Base-by-base conservation (phyloP, 2,329 filamentous ascomycete genomes). In the Diaporthe sp. region DNA sequence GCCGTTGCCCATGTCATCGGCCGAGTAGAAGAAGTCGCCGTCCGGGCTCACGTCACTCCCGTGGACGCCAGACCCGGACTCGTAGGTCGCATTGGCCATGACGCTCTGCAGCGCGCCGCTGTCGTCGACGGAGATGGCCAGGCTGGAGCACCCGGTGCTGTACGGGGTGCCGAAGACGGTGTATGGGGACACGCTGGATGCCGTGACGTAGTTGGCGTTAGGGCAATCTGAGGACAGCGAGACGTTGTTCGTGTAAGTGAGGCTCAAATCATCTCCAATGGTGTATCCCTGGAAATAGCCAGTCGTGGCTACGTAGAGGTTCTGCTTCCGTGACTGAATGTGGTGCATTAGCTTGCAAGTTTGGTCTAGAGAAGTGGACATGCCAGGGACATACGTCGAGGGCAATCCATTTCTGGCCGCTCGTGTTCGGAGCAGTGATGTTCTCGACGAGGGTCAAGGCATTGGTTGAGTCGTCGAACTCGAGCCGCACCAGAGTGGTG, bases 1-100 rank as follows among this genome's bases (percentile, higher is more conserved):
- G 5, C 80, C 79, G 73, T 82, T 81, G 37, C 80, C 81, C 77
- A 79, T 81, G 68, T 81, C 80, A 65, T 83, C 81, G 12, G 81
- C 81, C 0, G 80, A 81, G 75, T 82, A 83, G 51, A 82, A 55
- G 75, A 81, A 82, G 44, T 79, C 71, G 57, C 79, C 78, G 60
- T 79, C 75, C 9, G 78, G 72, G 42, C 75, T 71, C 60, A 82
- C 53, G 8, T 76, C 78, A 13, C 79, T 70, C 20, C 82, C 82
- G 67, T 83, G 82, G 17, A 82, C 79, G 12, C 80, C 81, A 5
- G 76, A 76, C 1, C 71, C 68, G 63, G 72, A 76, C 13, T 77
- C 63, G 71, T 81, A 81, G 0, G 77, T 79, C 2, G 75, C 60
- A 13, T 80, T 79, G 28, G 75, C 79, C 5, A 79, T 71, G 0